These are phyloP conservation scores for Metarhizium album DNA, from an alignment of 2,329 filamentous ascomycete genomes.

Conservation along the genomic window DNA sequence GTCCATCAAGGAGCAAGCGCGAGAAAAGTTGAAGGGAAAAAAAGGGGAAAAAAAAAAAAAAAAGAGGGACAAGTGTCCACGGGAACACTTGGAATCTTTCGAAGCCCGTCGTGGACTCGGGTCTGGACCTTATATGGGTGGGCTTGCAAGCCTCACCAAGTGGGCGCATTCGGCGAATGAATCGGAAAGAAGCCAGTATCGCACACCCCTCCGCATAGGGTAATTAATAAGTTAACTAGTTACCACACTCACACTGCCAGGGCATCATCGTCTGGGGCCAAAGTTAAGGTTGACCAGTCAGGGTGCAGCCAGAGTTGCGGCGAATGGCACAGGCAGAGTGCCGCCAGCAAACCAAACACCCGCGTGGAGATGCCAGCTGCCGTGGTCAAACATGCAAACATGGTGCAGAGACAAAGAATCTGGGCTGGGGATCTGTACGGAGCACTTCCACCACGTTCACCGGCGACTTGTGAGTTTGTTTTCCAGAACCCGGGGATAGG, in stretches of 20 bases:
- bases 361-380: constrained; percentile 1
- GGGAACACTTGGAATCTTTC: neutral
- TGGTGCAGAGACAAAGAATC: constrained; percentile 1
- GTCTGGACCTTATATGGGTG: constrained; percentile 1
- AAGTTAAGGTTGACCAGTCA: too few relatives aligned
- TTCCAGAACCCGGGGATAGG: constrained; percentile 1
- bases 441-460: too few relatives aligned
- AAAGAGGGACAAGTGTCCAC: neutral
- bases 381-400: neutral
- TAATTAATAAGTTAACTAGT: too few relatives aligned
- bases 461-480: neutral
- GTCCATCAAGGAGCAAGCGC: neutral
- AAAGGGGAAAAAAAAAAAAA: neutral
- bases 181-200: constrained; percentile 6
- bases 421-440: neutral
- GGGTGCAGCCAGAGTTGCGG: too few relatives aligned
- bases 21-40: too few relatives aligned
- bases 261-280: too few relatives aligned
- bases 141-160: constrained; percentile 1
- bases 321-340: neutral
- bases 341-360: neutral
- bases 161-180: constrained; percentile 3
- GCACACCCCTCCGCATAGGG: constrained; percentile 2
- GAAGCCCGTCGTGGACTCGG: constrained; percentile 1
- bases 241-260: neutral